Percentiles rank a stretch among this genome's conserved stretches.
Evolutionary conservation across 257 asterid species (phyloP).

Genomic region (Fraxinus excelsior): DNA sequence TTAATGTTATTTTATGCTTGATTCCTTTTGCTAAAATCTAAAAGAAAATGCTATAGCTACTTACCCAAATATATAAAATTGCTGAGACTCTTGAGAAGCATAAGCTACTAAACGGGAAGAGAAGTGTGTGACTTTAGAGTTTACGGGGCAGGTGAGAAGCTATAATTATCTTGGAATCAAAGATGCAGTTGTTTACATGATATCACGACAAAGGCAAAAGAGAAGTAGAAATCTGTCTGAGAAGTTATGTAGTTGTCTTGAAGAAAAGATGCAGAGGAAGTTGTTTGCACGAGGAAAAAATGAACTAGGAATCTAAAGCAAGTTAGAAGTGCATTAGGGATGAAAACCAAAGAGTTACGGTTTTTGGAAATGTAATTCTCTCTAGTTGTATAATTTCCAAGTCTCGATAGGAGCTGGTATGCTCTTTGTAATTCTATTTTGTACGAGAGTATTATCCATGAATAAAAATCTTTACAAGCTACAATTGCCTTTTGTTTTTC

Average conservation of each 20-base stretch:
- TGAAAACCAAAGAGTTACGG: neutral
- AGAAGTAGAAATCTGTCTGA: neutral
- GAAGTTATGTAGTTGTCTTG: neutral
- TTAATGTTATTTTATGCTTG: too few relatives aligned
- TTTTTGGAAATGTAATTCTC: neutral
- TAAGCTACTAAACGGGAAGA: neutral
- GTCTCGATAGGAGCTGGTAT: too few relatives aligned
- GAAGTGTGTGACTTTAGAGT: too few relatives aligned
- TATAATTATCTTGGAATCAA: too few relatives aligned
- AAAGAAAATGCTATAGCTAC: neutral
- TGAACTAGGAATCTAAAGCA: neutral
- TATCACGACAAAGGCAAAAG: too few relatives aligned
- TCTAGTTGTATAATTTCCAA: too few relatives aligned
- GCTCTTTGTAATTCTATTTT: too few relatives aligned
- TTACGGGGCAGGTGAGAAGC: too few relatives aligned
- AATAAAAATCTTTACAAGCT: neutral
- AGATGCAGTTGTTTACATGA: too few relatives aligned
- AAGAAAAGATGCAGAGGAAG: neutral
- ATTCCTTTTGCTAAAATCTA: neutral
- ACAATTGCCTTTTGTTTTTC: too few relatives aligned
- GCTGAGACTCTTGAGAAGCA: neutral
- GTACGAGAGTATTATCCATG: neutral
- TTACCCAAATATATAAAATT: neutral
- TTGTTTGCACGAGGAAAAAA: neutral
- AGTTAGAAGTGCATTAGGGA: neutral